A percentile compares a stretch with the other conserved stretches of the same genome.
Evolutionary conservation across 1,139 yeast species (phyloP).

Genomic region (Starmera stellimalicola): DNA sequence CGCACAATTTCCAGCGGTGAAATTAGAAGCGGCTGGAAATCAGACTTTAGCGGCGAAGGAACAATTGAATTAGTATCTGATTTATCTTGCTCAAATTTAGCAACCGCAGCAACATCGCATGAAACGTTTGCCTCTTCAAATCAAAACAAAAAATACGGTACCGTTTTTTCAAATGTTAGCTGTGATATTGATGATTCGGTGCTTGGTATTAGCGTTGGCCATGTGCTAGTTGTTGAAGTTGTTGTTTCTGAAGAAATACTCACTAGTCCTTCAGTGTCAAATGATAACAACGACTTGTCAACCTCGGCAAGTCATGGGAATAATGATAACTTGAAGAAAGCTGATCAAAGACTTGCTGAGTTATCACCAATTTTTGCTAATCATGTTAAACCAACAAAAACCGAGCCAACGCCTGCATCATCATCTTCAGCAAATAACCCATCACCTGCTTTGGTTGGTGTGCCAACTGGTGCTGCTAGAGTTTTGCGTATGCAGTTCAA

Average conservation of each 20-base stretch:
- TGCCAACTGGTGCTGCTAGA: constrained; percentile 92
- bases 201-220: constrained; percentile 67
- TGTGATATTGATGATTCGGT: constrained; percentile 81
- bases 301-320: constrained; percentile 9
- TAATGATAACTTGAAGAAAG: constrained; percentile 7
- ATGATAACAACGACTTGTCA: constrained; percentile 5
- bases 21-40: constrained; percentile 86
- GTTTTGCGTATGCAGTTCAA: constrained; percentile 92
- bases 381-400: constrained; percentile 10
- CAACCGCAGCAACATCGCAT: constrained; percentile 17
- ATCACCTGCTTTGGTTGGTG: constrained; percentile 34
- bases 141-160: constrained; percentile 14
- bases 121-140: constrained; percentile 15
- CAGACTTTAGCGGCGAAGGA: constrained; percentile 74
- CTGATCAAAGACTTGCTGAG: constrained; percentile 31
- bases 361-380: constrained; percentile 32
- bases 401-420: constrained; percentile 3
- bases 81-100: constrained; percentile 37
- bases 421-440: neutral
- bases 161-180: constrained; percentile 44
- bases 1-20: constrained; percentile 73
- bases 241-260: constrained; percentile 88
- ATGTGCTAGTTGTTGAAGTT: constrained; percentile 70
- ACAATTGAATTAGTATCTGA: constrained; percentile 69
- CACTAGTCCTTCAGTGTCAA: constrained; percentile 20